Percentiles rank a stretch among this genome's conserved stretches.
These are phyloP conservation scores for Apophysomyces elegans DNA, from an alignment of 371 early-diverging fungal species.

Conservation along the genomic window DNA sequence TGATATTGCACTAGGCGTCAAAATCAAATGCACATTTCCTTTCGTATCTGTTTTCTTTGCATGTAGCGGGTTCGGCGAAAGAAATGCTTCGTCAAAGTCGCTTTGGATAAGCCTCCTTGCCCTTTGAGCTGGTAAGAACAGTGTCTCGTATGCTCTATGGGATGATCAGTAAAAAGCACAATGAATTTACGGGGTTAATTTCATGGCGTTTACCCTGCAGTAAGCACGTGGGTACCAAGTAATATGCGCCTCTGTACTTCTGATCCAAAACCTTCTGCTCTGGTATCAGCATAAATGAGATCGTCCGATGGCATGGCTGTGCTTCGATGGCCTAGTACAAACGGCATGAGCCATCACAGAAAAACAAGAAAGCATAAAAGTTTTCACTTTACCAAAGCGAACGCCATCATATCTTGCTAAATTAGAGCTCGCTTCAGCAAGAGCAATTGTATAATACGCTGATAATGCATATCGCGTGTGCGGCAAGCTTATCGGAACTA, in stretches of 20 bases:
- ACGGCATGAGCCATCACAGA: neutral
- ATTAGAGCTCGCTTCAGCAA: conserved; percentile 93
- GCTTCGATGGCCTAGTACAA: conserved; percentile 42
- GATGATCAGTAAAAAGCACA: too few species aligned
- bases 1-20: conserved; percentile 75
- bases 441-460: conserved; percentile 87
- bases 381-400: conserved; percentile 66
- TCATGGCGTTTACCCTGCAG: conserved; percentile 59
- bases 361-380: neutral
- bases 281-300: conserved; percentile 62
- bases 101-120: conserved; percentile 76
- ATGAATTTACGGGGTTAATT: neutral
- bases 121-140: conserved; percentile 81
- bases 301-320: conserved; percentile 29
- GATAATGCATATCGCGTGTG: conserved; percentile 75
- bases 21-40: conserved; percentile 62
- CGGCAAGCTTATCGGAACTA: conserved; percentile 75
- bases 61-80: conserved; percentile 39
- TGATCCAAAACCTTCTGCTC: conserved; percentile 76
- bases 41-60: conserved; percentile 1
- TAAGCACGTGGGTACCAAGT: conserved; percentile 85
- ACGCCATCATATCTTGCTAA: conserved; percentile 89
- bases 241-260: conserved; percentile 86
- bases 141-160: conserved; percentile 60
- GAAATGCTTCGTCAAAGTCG: conserved; percentile 81